phyloP scores from a whole-genome alignment of 1,284 basidiomycete species.

The Heterobasidion parviporum region DNA sequence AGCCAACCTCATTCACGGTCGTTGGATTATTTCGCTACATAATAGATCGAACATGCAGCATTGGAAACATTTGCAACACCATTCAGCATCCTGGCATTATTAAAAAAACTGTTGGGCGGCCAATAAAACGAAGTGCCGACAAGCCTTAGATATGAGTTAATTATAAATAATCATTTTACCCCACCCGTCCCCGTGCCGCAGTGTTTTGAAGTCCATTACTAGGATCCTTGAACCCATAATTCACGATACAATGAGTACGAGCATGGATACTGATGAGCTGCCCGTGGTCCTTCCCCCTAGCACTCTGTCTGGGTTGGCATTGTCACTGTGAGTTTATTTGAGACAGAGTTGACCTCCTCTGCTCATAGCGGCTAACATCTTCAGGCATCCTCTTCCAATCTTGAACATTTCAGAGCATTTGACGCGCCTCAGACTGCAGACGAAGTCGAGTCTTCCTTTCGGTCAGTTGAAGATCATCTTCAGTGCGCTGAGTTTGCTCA shows the following conservation, averaged over 20 bases:
- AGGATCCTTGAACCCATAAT: neutral
- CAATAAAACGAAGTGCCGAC: too few relatives aligned
- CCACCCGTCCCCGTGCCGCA: too few relatives aligned
- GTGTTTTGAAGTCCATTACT: neutral
- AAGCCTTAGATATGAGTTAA: too few relatives aligned
- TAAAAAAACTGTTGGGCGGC: too few relatives aligned
- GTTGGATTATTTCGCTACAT: too few relatives aligned
- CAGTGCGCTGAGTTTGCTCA: slow-evolving; percentile 1
- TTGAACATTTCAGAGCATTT: slow-evolving; percentile 95
- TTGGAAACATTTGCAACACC: too few relatives aligned
- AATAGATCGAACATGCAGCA: too few relatives aligned
- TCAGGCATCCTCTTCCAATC: slow-evolving; percentile 90
- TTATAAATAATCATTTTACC: too few relatives aligned
- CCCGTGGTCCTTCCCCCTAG: slow-evolving; percentile 64
- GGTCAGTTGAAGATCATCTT: slow-evolving; percentile 31
- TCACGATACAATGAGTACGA: slow-evolving; percentile 50
- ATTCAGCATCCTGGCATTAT: too few relatives aligned
- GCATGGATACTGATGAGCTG: slow-evolving; percentile 72
- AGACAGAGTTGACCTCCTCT: neutral
- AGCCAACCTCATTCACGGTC: too few relatives aligned
- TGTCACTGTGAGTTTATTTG: slow-evolving; percentile 52
- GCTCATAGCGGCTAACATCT: neutral
- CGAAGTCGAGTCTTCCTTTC: slow-evolving; percentile 52
- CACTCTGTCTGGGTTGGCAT: slow-evolving; percentile 59
- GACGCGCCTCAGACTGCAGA: slow-evolving; percentile 77